Evolutionary conservation across 225 moss, liverwort and hornwort species (phyloP), one percentile per base, ranked within the genome.

Genomic region (Antitrichia curtipendula): DNA sequence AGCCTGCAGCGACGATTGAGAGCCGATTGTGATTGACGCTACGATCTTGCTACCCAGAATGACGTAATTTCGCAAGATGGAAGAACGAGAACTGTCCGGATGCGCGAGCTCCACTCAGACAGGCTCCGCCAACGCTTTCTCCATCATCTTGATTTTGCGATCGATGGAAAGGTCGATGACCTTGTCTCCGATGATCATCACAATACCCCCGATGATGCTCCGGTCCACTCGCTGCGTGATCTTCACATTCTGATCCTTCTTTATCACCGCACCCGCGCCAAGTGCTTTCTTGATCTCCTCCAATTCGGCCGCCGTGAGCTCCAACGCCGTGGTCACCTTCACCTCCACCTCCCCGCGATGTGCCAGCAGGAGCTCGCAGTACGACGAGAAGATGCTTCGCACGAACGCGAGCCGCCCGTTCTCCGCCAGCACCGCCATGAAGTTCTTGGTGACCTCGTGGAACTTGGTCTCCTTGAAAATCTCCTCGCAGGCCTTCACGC

Each of bases 111-210:
- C 27, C 29, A 34, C 75, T 91, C 65, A 93, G 77, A 88, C 24
- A 31, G 83, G 84, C 89, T 95, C 91, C 52, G 94, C 91, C 83
- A 96, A 86, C 73, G 86, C 23, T 86, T 97, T 95, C 90, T 95
- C 95, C 94, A 96, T 91, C 85, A 88, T 85, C 86, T 92, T 96
- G 92, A 96, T 94, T 88, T 84, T 87, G 28, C 91, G 89, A 29
- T 86, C 93, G 34, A 98, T 92, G 56, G 96, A 98, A 58, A 96
- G 94, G 87, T 98, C 96, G 88, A 98, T 94, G 90, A 91, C 38
- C 88, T 93, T 96, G 94, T 98, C 96, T 36, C 88, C 88, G 54
- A 96, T 90, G 69, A 75, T 81, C 70, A 96, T 78, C 29, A 86
- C 88, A 59, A 98, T 89, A 52, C 97, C 97, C 34, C 94, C 96